A percentile compares a stretch with the other conserved stretches of the same genome.
These are phyloP conservation scores for Royoungia palumana DNA, from an alignment of 768 basidiomycete species.

Conservation along the genomic window DNA sequence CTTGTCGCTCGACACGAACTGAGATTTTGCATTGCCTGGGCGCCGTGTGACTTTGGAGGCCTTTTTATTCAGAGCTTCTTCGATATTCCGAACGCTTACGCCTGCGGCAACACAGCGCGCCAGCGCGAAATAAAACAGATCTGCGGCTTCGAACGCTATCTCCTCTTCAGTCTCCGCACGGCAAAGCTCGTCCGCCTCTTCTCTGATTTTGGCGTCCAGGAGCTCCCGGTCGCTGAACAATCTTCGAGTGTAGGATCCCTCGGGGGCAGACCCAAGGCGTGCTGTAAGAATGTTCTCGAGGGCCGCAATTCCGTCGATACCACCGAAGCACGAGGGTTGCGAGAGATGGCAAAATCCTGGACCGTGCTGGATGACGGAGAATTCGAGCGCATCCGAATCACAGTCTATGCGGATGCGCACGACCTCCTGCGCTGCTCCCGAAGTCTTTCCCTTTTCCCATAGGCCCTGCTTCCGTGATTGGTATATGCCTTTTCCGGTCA, in stretches of 20 bases:
- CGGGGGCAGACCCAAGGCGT: slow-evolving; percentile 72
- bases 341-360: slow-evolving; percentile 93
- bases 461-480: slow-evolving; percentile 94
- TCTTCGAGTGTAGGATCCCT: slow-evolving; percentile 87
- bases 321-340: slow-evolving; percentile 86
- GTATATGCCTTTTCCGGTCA: slow-evolving; percentile 89
- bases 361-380: slow-evolving; percentile 85
- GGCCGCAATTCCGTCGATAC: slow-evolving; percentile 69
- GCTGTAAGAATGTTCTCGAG: slow-evolving; percentile 77
- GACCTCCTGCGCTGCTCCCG: slow-evolving; percentile 89
- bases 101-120: slow-evolving; percentile 81
- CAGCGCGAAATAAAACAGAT: slow-evolving; percentile 89
- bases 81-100: slow-evolving; percentile 79
- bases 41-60: slow-evolving; percentile 83
- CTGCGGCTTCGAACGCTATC: slow-evolving; percentile 92
- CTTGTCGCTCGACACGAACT: slow-evolving; percentile 45
- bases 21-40: slow-evolving; percentile 89
- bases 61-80: slow-evolving; percentile 78
- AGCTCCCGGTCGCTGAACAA: slow-evolving; percentile 80
- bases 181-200: slow-evolving; percentile 98
- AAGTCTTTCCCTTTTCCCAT: slow-evolving; percentile 97
- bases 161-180: slow-evolving; percentile 73
- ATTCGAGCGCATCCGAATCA: slow-evolving; percentile 89
- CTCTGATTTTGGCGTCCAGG: slow-evolving; percentile 93
- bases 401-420: slow-evolving; percentile 84